These are phyloP conservation scores for Meredithiella fracta DNA, from an alignment of 2,329 filamentous ascomycete genomes.

Conservation along the genomic window DNA sequence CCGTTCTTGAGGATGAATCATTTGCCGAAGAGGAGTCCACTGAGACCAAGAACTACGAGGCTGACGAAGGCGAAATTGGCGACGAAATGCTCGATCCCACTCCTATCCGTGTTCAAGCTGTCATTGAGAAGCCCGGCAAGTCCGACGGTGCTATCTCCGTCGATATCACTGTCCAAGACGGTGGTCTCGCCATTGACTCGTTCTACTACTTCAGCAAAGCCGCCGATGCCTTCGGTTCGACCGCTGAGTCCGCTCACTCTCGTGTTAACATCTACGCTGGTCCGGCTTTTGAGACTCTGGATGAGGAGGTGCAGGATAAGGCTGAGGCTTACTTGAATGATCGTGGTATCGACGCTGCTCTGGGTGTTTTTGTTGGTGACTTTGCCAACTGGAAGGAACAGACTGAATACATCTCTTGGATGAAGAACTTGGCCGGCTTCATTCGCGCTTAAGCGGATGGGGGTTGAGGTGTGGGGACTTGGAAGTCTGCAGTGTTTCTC, in stretches of 20 bases:
- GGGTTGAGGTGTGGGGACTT: background rate
- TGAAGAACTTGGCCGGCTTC: slow-evolving; percentile 74
- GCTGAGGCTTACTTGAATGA: slow-evolving; percentile 91
- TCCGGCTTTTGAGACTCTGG: slow-evolving; percentile 82
- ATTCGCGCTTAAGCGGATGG: slow-evolving; percentile 42
- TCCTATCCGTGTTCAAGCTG: slow-evolving; percentile 69
- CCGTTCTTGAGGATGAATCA: slow-evolving; percentile 39
- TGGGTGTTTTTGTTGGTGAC: slow-evolving; percentile 83
- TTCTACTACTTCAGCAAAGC: slow-evolving; percentile 73
- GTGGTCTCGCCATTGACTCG: slow-evolving; percentile 74
- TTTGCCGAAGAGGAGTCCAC: slow-evolving; percentile 38
- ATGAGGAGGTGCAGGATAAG: slow-evolving; percentile 85
- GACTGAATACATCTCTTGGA: slow-evolving; percentile 85
- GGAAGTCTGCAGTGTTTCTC: background rate
- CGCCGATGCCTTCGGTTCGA: slow-evolving; percentile 58
- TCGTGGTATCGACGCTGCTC: slow-evolving; percentile 70
- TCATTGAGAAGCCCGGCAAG: slow-evolving; percentile 72
- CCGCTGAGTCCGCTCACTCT: slow-evolving; percentile 60
- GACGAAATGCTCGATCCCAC: slow-evolving; percentile 32
- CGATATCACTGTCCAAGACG: slow-evolving; percentile 73
- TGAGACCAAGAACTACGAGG: slow-evolving; percentile 39
- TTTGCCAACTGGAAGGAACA: slow-evolving; percentile 99
- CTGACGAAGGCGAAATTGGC: slow-evolving; percentile 34
- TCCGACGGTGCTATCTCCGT: slow-evolving; percentile 59
- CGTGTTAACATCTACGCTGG: slow-evolving; percentile 72